Percentiles rank a stretch among this genome's conserved stretches.
These are phyloP conservation scores for Zymoseptoria tritici DNA, from an alignment of 2,329 filamentous ascomycete species.

Conservation along the genomic window DNA sequence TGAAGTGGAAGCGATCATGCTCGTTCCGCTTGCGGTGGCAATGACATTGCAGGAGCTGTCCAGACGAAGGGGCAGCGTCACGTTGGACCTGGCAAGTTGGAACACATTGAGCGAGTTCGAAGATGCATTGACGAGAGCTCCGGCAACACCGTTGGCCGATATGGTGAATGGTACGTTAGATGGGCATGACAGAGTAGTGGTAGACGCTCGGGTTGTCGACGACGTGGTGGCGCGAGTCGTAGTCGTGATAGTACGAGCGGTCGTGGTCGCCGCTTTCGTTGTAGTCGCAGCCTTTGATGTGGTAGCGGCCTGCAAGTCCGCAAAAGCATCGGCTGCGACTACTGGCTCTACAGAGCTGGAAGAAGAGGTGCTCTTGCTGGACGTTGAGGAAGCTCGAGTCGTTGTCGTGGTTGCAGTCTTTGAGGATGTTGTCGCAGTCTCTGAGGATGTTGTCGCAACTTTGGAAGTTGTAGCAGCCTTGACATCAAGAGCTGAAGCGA, in stretches of 20 bases:
- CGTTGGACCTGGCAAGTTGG: neutral
- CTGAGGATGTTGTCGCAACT: neutral
- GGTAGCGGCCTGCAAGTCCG: neutral
- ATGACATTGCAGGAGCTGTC: slow-evolving; percentile 10
- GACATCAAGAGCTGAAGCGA: neutral
- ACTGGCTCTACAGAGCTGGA: neutral
- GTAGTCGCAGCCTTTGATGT: neutral
- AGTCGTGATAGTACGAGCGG: neutral
- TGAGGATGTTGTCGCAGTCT: neutral
- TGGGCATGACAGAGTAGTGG: neutral
- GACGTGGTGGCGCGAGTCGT: neutral
- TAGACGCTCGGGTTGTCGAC: neutral
- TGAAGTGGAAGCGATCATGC: neutral
- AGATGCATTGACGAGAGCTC: neutral
- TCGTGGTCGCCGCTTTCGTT: neutral
- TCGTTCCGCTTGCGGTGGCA: neutral
- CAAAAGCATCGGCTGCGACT: neutral
- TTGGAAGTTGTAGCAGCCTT: neutral
- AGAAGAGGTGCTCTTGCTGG: neutral
- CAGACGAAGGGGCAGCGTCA: slow-evolving; percentile 6
- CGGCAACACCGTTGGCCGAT: neutral
- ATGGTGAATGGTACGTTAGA: neutral
- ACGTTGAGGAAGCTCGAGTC: neutral
- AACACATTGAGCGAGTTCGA: neutral
- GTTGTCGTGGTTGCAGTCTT: neutral